Conservation (phyloP, 306 rosid genomes). For the Neltuma alba region DNA sequence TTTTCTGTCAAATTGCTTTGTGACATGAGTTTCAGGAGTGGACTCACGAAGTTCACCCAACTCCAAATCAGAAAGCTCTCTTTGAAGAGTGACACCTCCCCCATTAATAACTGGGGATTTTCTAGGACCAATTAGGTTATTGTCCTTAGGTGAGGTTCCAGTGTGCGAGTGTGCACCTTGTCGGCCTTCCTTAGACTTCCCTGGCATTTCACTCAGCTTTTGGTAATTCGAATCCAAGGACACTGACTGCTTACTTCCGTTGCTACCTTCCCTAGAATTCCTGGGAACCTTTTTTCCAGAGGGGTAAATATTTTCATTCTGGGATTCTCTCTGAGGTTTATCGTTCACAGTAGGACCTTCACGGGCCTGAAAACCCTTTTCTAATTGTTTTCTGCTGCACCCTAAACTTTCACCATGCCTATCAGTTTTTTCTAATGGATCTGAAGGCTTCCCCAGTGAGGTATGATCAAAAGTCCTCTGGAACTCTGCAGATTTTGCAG, state of each 20-base stretch:
- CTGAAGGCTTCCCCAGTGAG: conserved; percentile 51
- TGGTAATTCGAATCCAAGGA: conserved; percentile 57
- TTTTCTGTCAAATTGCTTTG: conserved; percentile 79
- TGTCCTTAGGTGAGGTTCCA: conserved; percentile 64
- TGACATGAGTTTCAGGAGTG: conserved; percentile 54
- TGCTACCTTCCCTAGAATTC: conserved; percentile 64
- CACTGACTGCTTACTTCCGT: conserved; percentile 53
- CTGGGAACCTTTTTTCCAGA: conserved; percentile 58
- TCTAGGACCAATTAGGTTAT: conserved; percentile 45
- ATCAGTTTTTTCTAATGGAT: conserved; percentile 57
- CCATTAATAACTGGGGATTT: conserved; percentile 70
- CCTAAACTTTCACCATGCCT: conserved; percentile 57
- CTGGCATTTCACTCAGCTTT: conserved; percentile 63
- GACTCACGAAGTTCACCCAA: conserved; percentile 96
- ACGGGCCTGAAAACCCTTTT: conserved; percentile 52
- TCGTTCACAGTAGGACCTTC: conserved; percentile 55
- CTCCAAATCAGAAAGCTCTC: conserved; percentile 93
- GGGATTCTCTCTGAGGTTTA: conserved; percentile 56
- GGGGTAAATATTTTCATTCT: conserved; percentile 51
- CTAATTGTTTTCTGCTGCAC: conserved; percentile 57
- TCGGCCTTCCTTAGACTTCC: conserved; percentile 61
- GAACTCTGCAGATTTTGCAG: conserved; percentile 67
- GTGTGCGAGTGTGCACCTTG: conserved; percentile 45
- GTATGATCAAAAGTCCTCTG: conserved; percentile 62
- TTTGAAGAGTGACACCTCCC: conserved; percentile 68